phyloP scores from a whole-genome alignment of 129 eudicot genomes.

The Artemisia tridentata region DNA sequence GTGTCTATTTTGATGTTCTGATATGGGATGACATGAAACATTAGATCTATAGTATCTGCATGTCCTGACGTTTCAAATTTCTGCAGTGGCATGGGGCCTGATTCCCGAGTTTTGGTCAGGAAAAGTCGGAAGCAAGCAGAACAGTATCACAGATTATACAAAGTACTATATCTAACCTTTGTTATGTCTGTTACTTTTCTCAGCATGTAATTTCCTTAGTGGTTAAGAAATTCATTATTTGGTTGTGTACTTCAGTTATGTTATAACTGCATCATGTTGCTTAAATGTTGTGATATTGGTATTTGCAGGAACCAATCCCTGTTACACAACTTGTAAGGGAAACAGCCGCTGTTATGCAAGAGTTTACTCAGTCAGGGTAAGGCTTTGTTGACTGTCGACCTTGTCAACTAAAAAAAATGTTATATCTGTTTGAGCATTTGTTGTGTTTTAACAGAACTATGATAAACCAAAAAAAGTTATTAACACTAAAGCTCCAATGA shows the following conservation, averaged over 20 bases:
- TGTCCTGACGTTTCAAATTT: not conserved
- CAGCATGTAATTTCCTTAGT: not conserved
- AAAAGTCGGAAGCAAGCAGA: slow-evolving; percentile 99
- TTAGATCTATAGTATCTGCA: no score
- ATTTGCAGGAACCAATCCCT: slow-evolving; percentile 83
- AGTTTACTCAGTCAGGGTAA: slow-evolving; percentile 98
- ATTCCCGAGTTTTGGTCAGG: slow-evolving; percentile 94
- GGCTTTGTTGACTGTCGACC: not conserved
- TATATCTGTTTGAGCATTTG: no score
- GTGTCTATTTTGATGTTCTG: no score
- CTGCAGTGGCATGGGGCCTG: slow-evolving; percentile 99
- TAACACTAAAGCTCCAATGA: no score
- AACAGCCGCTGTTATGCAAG: slow-evolving; percentile 99
- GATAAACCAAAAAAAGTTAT: no score
- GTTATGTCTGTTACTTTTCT: not conserved
- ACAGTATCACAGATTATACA: slow-evolving; percentile 81
- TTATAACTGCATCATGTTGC: no score
- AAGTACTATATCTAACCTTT: slow-evolving; percentile 38
- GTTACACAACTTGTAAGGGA: slow-evolving; percentile 98
- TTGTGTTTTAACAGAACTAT: no score
- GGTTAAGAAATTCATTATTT: no score
- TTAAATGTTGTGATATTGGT: not conserved
- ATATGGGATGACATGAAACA: no score
- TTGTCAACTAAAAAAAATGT: no score
- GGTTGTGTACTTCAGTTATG: no score